Evolutionary conservation across 495 filamentous ascomycete species (phyloP).

Genomic region (Haplographium delicatum): DNA sequence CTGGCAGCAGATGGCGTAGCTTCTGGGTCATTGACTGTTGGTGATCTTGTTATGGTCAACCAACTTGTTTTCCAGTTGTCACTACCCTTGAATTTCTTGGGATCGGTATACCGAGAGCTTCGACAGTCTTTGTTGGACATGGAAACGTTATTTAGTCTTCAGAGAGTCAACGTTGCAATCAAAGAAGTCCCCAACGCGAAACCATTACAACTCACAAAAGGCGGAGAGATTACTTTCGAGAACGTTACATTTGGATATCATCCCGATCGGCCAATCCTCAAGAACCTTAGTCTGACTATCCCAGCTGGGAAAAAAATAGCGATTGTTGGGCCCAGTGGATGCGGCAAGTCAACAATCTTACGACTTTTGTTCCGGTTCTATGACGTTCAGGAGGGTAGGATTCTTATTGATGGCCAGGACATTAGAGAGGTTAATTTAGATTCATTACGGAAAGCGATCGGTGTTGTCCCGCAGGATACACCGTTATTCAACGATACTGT

Average conservation of each 20-base stretch:
- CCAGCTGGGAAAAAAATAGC: slow-evolving; percentile 94
- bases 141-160: slow-evolving; percentile 98
- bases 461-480: slow-evolving; percentile 96
- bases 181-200: slow-evolving; percentile 69
- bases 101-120: slow-evolving; percentile 92
- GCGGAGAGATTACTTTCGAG: slow-evolving; percentile 88
- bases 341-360: slow-evolving; percentile 91
- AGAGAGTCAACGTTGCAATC: slow-evolving; percentile 91
- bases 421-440: slow-evolving; percentile 77
- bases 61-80: slow-evolving; percentile 98
- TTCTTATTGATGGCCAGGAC: slow-evolving; percentile 91
- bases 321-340: slow-evolving; percentile 90
- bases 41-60: slow-evolving; percentile 97
- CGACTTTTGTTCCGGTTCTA: slow-evolving; percentile 91
- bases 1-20: slow-evolving; percentile 85
- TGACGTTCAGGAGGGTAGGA: slow-evolving; percentile 80
- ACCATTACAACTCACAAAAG: slow-evolving; percentile 61
- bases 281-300: slow-evolving; percentile 78
- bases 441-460: slow-evolving; percentile 78
- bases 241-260: slow-evolving; percentile 95
- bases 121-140: slow-evolving; percentile 93
- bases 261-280: slow-evolving; percentile 79
- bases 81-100: slow-evolving; percentile 92
- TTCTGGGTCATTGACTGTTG: slow-evolving; percentile 76
- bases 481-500: slow-evolving; percentile 95